Conservation (phyloP, 2,329 filamentous ascomycete genomes). For the Neophaeococcomyces aloes region DNA sequence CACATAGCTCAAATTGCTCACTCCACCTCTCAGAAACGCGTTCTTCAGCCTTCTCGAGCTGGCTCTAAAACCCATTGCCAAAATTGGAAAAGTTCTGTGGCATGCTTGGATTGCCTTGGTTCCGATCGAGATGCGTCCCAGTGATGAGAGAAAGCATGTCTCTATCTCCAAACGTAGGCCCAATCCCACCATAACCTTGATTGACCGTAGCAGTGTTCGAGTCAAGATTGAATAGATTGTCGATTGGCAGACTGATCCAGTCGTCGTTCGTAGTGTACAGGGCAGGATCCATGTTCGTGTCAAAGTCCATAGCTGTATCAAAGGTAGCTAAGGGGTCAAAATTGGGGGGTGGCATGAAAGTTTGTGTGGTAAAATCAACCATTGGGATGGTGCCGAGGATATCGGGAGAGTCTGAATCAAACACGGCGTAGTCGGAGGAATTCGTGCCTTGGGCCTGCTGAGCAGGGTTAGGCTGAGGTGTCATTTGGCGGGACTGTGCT, state of each 20-base stretch:
- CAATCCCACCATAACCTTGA: constrained; percentile 48
- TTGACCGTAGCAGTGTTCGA: constrained; percentile 35
- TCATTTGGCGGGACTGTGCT: constrained; percentile 27
- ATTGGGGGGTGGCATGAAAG: constrained; percentile 21
- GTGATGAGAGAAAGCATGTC: constrained; percentile 30
- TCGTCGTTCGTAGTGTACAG: constrained; percentile 28
- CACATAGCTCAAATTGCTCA: background rate
- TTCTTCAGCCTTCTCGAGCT: background rate
- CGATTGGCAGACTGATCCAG: constrained; percentile 53
- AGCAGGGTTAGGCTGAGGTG: constrained; percentile 13
- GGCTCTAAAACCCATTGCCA: constrained; percentile 1
- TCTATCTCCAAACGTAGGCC: constrained; percentile 49
- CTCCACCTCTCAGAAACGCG: background rate
- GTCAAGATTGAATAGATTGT: constrained; percentile 43
- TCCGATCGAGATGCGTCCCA: constrained; percentile 2
- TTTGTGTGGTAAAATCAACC: constrained; percentile 19
- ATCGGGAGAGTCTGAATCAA: constrained; percentile 11
- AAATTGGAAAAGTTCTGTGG: background rate
- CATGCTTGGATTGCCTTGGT: constrained; percentile 4
- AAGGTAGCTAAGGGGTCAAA: constrained; percentile 13
- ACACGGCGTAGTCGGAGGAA: background rate
- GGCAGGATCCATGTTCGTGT: constrained; percentile 13
- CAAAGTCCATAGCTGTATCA: constrained; percentile 17
- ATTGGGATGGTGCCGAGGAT: constrained; percentile 21
- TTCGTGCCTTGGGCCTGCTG: constrained; percentile 17